phyloP scores from a whole-genome alignment of 257 asterid genomes.

The Lavandula angustifolia region DNA sequence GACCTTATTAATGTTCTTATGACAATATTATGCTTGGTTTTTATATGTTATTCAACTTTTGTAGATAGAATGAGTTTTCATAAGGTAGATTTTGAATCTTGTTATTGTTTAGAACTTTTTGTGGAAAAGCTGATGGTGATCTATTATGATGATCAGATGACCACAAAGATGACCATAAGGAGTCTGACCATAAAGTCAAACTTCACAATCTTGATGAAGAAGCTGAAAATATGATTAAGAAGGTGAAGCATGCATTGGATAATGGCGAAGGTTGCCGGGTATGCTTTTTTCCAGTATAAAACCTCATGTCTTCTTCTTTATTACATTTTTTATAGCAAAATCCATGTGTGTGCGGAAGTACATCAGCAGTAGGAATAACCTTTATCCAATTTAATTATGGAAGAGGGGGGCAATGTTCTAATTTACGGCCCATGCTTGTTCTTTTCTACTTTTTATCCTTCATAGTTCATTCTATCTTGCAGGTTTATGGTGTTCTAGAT shows the following conservation, averaged over 20 bases:
- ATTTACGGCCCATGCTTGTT: constrained; percentile 8
- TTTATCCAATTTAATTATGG: constrained; percentile 24
- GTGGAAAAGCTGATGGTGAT: background rate
- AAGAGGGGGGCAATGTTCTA: constrained; percentile 10
- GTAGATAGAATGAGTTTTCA: background rate
- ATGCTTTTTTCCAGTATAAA: constrained; percentile 31
- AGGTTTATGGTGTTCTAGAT: constrained; percentile 94
- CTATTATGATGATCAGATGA: constrained; percentile 54
- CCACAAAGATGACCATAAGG: constrained; percentile 69
- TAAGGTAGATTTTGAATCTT: constrained; percentile 16
- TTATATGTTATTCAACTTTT: constrained; percentile 17
- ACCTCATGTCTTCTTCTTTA: background rate
- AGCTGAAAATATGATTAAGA: constrained; percentile 74
- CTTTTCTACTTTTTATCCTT: constrained; percentile 29
- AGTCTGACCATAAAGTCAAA: constrained; percentile 58
- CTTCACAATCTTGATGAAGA: constrained; percentile 75
- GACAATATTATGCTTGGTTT: background rate
- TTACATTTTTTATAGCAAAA: background rate
- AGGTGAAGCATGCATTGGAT: constrained; percentile 85
- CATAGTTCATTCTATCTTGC: constrained; percentile 35
- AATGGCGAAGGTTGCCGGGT: constrained; percentile 97
- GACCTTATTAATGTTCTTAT: constrained; percentile 11
- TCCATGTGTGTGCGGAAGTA: constrained; percentile 4
- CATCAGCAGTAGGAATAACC: background rate
- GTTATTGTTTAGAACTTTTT: constrained; percentile 16